Conservation (phyloP, 108 stramenopile species). For the Poteriospumella lacustris region DNA sequence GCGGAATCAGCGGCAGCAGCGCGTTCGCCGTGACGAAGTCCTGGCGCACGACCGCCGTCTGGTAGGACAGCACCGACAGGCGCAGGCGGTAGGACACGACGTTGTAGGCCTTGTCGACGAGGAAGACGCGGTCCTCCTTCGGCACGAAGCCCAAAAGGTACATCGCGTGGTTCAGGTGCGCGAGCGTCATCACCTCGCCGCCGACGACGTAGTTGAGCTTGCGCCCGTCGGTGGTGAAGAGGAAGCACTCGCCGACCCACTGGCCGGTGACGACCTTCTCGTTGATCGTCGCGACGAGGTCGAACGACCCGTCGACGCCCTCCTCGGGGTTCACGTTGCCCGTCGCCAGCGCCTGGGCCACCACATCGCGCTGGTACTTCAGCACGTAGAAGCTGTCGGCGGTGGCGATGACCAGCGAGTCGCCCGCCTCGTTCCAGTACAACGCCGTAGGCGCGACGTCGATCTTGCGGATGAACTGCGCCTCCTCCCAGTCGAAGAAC, state of each 20-base stretch:
- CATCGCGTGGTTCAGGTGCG: conserved; percentile 80
- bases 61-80: conserved; percentile 84
- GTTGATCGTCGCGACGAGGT: conserved; percentile 79
- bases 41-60: conserved; percentile 96
- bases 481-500: conserved; percentile 91
- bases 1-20: conserved; percentile 80
- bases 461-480: conserved; percentile 83
- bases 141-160: conserved; percentile 90
- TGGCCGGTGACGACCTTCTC: conserved; percentile 85
- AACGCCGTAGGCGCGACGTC: conserved; percentile 77
- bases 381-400: conserved; percentile 86
- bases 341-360: conserved; percentile 70
- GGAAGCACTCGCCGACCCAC: conserved; percentile 99
- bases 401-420: conserved; percentile 80
- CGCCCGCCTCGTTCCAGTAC: conserved; percentile 92
- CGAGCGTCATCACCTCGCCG: conserved; percentile 91
- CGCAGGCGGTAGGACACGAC: conserved; percentile 84
- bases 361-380: conserved; percentile 68
- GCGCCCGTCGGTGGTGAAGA: conserved; percentile 78
- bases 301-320: conserved; percentile 92
- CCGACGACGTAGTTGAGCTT: conserved; percentile 95
- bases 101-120: conserved; percentile 85
- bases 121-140: conserved; percentile 92
- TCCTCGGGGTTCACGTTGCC: conserved; percentile 72
- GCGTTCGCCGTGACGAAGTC: conserved; percentile 96